phyloP scores from a whole-genome alignment of 2,329 filamentous ascomycete species.

The Fusarium concolor region DNA sequence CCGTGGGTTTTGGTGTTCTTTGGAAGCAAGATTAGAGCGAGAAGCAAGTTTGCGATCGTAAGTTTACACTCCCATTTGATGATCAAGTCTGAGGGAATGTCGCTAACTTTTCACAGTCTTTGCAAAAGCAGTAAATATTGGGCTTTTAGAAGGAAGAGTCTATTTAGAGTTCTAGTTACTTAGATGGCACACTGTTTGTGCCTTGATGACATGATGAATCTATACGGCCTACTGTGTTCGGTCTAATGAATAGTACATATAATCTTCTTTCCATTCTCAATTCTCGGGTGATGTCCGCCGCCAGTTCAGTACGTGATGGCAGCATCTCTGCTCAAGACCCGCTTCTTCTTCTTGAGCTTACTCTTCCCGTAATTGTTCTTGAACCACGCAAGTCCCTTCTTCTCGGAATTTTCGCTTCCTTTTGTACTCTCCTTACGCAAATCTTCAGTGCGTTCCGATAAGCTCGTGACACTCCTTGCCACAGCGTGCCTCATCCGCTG shows the following conservation, averaged over 20 bases:
- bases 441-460: constrained; percentile 33
- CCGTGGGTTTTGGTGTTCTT: constrained; percentile 88
- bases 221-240: background rate
- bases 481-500: constrained; percentile 20
- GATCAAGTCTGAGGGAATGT: background rate
- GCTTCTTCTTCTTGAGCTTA: constrained; percentile 34
- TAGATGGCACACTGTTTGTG: background rate
- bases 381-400: constrained; percentile 22
- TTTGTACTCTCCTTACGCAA: background rate
- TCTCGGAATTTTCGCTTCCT: constrained; percentile 13
- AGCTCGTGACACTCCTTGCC: constrained; percentile 11
- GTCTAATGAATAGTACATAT: constrained; percentile 3
- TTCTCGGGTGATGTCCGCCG: background rate
- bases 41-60: constrained; percentile 80
- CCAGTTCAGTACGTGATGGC: constrained; percentile 11
- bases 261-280: background rate
- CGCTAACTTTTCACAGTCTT: constrained; percentile 32
- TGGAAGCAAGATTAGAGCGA: constrained; percentile 78
- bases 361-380: constrained; percentile 21
- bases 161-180: background rate
- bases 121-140: constrained; percentile 28
- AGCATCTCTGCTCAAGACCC: constrained; percentile 19
- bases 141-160: background rate
- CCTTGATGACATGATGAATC: background rate
- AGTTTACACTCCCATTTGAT: constrained; percentile 39